Evolutionary conservation across 371 early-diverging fungal genomes (phyloP), one percentile per base, ranked within the genome.

Genomic region (Mucor mucedo): DNA sequence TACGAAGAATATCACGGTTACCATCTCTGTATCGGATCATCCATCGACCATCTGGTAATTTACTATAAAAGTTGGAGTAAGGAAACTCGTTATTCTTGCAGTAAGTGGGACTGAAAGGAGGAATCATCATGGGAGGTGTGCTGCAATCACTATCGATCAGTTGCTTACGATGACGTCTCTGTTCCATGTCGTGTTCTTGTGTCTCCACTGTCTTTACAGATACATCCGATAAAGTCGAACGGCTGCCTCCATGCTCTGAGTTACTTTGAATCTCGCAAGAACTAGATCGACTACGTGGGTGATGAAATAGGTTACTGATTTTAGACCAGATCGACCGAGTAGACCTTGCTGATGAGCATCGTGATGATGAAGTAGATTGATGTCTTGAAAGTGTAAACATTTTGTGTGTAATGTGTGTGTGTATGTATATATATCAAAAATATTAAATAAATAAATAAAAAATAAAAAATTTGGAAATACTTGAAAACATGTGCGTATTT

Each of bases 31-130:
- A 80, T 45, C 81, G 60, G 10, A 80, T 58, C 81, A 80, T 78
- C 71, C 76, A 80, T 28, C 69, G 52, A n/a, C 81, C 81, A 58
- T 80, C 72, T 9, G 81, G 81, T 5, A 80, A 13, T 41, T 76
- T 76, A 4, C 77, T 66, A 53, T 80, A 80, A 62, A 80, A 80
- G 49, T 80, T 80, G 13, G 81, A 80, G 45, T 80, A 80, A 48
- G 81, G 81, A 21, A 80, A 80, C 8, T 78, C 75, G 48, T 78
- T 74, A 10, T 63, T 40, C 61, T 78, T 73, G 32, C 68, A 70
- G 28, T 78, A 78, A 5, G 81, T 80, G 21, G 81, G 81, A 52
- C 81, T 80, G 55, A 72, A 80, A 29, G 81, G 81, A 21, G 81
- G 81, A 50, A 80, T 69, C 53, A 71, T 52, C 45, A 71, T 49